These are phyloP conservation scores for Phytophthora boehmeriae DNA, from an alignment of 352 stramenopile species.

Conservation along the genomic window DNA sequence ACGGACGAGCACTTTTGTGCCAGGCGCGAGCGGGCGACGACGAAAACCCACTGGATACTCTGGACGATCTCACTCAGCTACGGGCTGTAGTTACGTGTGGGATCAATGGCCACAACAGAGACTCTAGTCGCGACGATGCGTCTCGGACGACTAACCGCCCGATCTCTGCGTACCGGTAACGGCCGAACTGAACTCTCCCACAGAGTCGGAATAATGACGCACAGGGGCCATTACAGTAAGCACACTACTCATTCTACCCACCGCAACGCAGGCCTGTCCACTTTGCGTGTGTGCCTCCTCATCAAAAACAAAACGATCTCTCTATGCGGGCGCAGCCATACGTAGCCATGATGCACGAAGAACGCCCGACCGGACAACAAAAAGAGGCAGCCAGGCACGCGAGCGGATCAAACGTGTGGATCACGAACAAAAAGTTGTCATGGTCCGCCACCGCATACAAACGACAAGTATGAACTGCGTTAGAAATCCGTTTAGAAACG, in stretches of 20 bases:
- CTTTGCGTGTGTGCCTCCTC: neutral
- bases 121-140: slow-evolving; percentile 1
- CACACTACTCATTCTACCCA: too few relatives aligned
- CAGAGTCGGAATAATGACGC: too few relatives aligned
- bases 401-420: slow-evolving; percentile 1
- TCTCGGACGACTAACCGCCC: neutral
- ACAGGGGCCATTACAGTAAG: too few relatives aligned
- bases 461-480: neutral
- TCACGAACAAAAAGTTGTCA: neutral
- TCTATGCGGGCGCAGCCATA: neutral
- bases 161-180: slow-evolving; percentile 12
- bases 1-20: slow-evolving; percentile 23
- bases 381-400: slow-evolving; percentile 3
- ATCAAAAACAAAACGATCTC: neutral
- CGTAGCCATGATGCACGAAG: neutral
- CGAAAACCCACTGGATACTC: slow-evolving; percentile 38
- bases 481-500: neutral
- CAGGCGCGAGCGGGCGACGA: slow-evolving; percentile 11
- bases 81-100: too few relatives aligned
- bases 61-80: slow-evolving; percentile 9
- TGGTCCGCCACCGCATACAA: neutral
- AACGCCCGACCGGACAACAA: neutral
- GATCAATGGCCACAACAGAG: too few relatives aligned
- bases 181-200: neutral
- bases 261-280: neutral